Evolutionary conservation across 1,284 basidiomycete species (phyloP).

Genomic region (Leucoagaricus sp.): DNA sequence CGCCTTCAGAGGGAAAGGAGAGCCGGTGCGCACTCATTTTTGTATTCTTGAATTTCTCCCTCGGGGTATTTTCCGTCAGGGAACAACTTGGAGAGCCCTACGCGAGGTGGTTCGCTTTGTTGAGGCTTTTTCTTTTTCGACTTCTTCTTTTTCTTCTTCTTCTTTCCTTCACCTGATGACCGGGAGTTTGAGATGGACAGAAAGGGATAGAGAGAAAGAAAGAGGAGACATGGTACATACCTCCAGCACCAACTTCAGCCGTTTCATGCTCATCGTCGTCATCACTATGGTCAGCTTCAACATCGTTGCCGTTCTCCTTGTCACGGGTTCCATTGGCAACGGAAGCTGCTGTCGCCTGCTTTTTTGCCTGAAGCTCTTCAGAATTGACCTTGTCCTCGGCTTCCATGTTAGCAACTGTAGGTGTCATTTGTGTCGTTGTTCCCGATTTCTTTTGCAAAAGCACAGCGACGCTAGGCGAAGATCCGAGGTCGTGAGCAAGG

Average conservation of each 20-base stretch:
- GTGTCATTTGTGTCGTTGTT: neutral
- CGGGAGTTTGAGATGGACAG: neutral
- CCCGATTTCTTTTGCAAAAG: too few species aligned
- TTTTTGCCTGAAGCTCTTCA: neutral
- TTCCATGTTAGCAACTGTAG: neutral
- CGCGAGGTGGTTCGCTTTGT: slow-evolving; percentile 93
- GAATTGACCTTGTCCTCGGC: neutral
- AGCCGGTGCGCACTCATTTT: slow-evolving; percentile 71
- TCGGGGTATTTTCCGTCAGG: slow-evolving; percentile 85
- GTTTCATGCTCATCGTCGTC: slow-evolving; percentile 51
- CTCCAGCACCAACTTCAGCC: slow-evolving; percentile 54
- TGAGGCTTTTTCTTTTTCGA: slow-evolving; percentile 79
- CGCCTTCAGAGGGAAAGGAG: slow-evolving; percentile 1
- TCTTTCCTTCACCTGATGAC: slow-evolving; percentile 64
- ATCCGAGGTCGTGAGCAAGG: too few species aligned
- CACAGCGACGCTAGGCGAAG: too few species aligned
- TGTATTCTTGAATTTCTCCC: slow-evolving; percentile 92
- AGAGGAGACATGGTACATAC: slow-evolving; percentile 2
- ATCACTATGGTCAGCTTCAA: slow-evolving; percentile 46
- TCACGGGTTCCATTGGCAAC: neutral
- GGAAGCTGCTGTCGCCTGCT: neutral
- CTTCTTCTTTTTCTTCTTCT: slow-evolving; percentile 98
- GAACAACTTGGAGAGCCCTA: slow-evolving; percentile 91
- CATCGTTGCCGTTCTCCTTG: slow-evolving; percentile 67
- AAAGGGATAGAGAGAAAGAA: neutral